Evolutionary conservation across 371 early-diverging fungal genomes (phyloP).

Genomic region (Batrachochytrium dendrobatidis): DNA sequence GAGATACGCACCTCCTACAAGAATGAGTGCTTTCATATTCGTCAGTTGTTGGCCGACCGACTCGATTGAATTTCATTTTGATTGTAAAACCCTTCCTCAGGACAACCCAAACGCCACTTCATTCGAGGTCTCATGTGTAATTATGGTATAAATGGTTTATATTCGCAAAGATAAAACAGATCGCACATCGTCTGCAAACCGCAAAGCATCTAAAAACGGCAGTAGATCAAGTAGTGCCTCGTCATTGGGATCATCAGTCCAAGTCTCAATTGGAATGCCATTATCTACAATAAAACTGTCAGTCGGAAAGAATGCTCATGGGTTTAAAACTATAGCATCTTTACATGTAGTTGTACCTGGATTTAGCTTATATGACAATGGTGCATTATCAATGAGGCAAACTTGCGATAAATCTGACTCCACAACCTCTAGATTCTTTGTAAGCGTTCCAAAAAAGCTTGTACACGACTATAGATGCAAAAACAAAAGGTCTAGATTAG

Average conservation of each 20-base stretch:
- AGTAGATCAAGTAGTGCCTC: slow-evolving; percentile 75
- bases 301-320: not conserved
- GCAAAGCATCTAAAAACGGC: slow-evolving; percentile 76
- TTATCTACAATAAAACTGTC: slow-evolving; percentile 51
- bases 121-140: too few relatives aligned
- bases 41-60: too few relatives aligned
- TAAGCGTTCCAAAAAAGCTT: slow-evolving; percentile 64
- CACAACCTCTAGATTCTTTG: slow-evolving; percentile 78
- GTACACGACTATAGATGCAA: slow-evolving; percentile 55
- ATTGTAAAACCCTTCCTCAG: too few relatives aligned
- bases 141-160: not conserved
- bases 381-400: slow-evolving; percentile 86
- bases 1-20: slow-evolving; percentile 35
- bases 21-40: slow-evolving; percentile 46
- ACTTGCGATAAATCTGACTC: slow-evolving; percentile 82
- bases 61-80: too few relatives aligned
- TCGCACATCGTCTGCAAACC: slow-evolving; percentile 78
- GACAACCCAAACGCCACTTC: too few relatives aligned
- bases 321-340: not conserved
- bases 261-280: slow-evolving; percentile 75
- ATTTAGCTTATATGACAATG: slow-evolving; percentile 74
- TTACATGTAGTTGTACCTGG: slow-evolving; percentile 46
- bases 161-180: slow-evolving; percentile 34
- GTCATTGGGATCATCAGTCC: slow-evolving; percentile 73
- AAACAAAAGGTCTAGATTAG: not conserved